Percentiles rank a stretch among this genome's conserved stretches.
phyloP scores from a whole-genome alignment of 345 rosid species.

The Salix brachista region DNA sequence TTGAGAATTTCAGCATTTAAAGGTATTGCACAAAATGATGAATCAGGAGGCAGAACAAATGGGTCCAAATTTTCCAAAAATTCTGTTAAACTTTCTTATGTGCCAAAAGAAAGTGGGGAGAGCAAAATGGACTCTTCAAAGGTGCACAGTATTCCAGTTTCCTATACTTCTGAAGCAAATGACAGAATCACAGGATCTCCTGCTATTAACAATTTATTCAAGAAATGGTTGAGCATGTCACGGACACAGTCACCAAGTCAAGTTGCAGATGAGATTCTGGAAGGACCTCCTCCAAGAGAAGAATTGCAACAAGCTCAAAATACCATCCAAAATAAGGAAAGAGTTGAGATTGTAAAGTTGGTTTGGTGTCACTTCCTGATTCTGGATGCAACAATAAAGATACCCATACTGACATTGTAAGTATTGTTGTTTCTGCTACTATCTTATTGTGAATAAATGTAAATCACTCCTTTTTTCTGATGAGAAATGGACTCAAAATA shows the following conservation, averaged over 20 bases:
- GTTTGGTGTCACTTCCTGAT: constrained; percentile 55
- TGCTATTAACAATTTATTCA: constrained; percentile 70
- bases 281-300: constrained; percentile 38
- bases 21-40: constrained; percentile 59
- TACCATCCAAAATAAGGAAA: constrained; percentile 26
- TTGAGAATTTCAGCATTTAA: constrained; percentile 71
- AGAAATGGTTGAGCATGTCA: constrained; percentile 71
- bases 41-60: constrained; percentile 45
- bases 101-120: constrained; percentile 58
- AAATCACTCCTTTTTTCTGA: background rate
- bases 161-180: constrained; percentile 57
- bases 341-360: constrained; percentile 36
- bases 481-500: background rate
- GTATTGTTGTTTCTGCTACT: constrained; percentile 23
- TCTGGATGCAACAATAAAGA: constrained; percentile 67
- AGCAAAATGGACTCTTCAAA: constrained; percentile 49
- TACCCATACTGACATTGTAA: constrained; percentile 72
- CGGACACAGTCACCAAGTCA: constrained; percentile 50
- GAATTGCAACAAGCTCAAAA: constrained; percentile 22
- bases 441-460: background rate
- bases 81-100: constrained; percentile 64
- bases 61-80: constrained; percentile 51
- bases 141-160: constrained; percentile 52
- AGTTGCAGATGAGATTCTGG: constrained; percentile 47
- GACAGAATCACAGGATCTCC: constrained; percentile 55